Evolutionary conservation across 1,139 yeast genomes (phyloP), one percentile per base, ranked within the genome.

Genomic region (Blastobotrys arbuscula): DNA sequence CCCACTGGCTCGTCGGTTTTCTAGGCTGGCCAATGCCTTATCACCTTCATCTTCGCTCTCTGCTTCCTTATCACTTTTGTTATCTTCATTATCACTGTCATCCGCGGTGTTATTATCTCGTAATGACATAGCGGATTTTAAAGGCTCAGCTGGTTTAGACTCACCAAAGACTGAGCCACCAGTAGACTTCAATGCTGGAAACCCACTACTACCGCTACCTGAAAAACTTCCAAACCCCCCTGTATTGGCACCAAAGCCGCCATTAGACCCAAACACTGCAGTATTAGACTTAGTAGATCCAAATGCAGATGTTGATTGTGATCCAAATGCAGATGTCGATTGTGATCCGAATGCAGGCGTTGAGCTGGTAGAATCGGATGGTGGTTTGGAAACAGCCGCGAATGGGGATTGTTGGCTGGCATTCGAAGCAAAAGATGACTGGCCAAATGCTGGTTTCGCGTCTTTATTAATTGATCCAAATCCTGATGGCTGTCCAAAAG

Each of bases 401-500:
- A 38, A 38, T 18, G 41, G 5, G 28, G 38, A 33, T 9, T 26
- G n/a, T 4, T 20, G 4, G 3, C 38, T n/a, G 10, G 18, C 10
- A 35, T 5, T 7, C 2, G 5, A 3, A 3, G 21, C 42, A 24
- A 39, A 21, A 13, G 35, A 13, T 5, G 45, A 42, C 18, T 42
- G 39, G 18, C 40, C 41, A 15, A 36, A 23, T 26, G 41, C 39
- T 5, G 42, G 18, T 18, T 39, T 20, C 13, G 16, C 15, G 16
- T n/a, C 2, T 19, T 9, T 4, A 42, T 18, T 4, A 46, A n/a
- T n/a, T n/a, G 23, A 33, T n/a, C 37, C 33, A 39, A 35, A 39
- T 18, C n/a, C n/a, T 18, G 49, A 8, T n/a, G 43, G 20, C 33
- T 41, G 43, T 26, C 39, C 48, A 42, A 36, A 42, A 26, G 42